A percentile compares a stretch with the other conserved stretches of the same genome.
Evolutionary conservation across 306 rosid species (phyloP).

Genomic region (Cucumis melo): DNA sequence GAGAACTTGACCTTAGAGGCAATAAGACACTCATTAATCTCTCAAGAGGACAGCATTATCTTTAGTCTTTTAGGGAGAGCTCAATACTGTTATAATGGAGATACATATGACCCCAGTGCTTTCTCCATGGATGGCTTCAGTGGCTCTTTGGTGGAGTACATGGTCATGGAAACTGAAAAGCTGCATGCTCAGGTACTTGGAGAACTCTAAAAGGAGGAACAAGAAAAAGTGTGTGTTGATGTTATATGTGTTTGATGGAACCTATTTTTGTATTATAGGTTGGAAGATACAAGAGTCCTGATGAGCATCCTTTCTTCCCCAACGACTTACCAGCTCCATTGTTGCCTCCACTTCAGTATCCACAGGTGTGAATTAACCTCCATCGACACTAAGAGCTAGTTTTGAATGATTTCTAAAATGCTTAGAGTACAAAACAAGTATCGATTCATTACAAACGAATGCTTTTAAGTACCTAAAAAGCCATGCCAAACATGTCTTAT

Average conservation of each 20-base stretch:
- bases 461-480: no score
- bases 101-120: constrained; percentile 36
- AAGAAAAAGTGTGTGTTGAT: not conserved
- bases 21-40: constrained; percentile 37
- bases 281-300: constrained; percentile 57
- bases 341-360: constrained; percentile 55
- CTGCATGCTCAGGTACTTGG: constrained; percentile 48
- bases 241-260: not conserved
- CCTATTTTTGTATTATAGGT: constrained; percentile 28
- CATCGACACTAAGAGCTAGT: no score
- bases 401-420: not conserved
- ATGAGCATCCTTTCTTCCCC: constrained; percentile 56
- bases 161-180: constrained; percentile 52
- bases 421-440: no score
- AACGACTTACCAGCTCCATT: constrained; percentile 24
- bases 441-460: no score
- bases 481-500: no score
- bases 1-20: constrained; percentile 35
- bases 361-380: constrained; percentile 28
- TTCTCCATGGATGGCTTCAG: constrained; percentile 31
- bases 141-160: constrained; percentile 54
- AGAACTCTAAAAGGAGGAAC: not conserved
- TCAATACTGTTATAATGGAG: constrained; percentile 34
- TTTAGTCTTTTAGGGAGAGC: constrained; percentile 54
- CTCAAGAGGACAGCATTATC: constrained; percentile 59